A percentile compares a stretch with the other conserved stretches of the same genome.
phyloP scores from a whole-genome alignment of 208 protist genomes.

The Spironucleus salmonicida region DNA sequence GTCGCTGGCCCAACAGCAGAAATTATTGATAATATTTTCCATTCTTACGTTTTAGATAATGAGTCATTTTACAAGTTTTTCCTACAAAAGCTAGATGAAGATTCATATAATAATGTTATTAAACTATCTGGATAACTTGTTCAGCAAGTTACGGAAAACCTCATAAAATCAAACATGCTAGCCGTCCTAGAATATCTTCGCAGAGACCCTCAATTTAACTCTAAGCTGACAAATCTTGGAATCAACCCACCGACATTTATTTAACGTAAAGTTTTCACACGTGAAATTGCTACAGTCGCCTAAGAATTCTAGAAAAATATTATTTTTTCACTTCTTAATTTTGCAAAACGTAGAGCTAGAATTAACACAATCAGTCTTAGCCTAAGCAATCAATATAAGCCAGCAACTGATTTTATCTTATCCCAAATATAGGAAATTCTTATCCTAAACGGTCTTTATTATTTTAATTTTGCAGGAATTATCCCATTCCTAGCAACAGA shows the following conservation, averaged over 20 bases:
- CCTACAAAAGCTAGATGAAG: background rate
- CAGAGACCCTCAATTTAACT: background rate
- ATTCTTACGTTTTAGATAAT: background rate
- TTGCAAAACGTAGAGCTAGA: no score
- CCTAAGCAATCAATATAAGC: no score
- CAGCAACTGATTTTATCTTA: no score
- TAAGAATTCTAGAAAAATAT: no score
- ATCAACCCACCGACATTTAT: background rate
- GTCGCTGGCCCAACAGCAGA: conserved; percentile 3
- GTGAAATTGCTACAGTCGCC: no score
- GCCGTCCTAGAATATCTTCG: conserved; percentile 7
- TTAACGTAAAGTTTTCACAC: no score
- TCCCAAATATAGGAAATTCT: no score
- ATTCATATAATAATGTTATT: background rate
- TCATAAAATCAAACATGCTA: conserved; percentile 15
- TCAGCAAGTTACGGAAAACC: background rate
- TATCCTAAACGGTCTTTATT: background rate
- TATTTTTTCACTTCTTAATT: no score
- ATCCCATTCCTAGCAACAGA: conserved; percentile 21
- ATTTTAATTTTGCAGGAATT: conserved; percentile 25
- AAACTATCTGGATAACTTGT: background rate
- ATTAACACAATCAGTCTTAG: no score
- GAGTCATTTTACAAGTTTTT: background rate
- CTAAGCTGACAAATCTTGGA: background rate
- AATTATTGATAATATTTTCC: conserved; percentile 27